phyloP scores from a whole-genome alignment of 2,329 filamentous ascomycete genomes.

The Diaporthe citri region DNA sequence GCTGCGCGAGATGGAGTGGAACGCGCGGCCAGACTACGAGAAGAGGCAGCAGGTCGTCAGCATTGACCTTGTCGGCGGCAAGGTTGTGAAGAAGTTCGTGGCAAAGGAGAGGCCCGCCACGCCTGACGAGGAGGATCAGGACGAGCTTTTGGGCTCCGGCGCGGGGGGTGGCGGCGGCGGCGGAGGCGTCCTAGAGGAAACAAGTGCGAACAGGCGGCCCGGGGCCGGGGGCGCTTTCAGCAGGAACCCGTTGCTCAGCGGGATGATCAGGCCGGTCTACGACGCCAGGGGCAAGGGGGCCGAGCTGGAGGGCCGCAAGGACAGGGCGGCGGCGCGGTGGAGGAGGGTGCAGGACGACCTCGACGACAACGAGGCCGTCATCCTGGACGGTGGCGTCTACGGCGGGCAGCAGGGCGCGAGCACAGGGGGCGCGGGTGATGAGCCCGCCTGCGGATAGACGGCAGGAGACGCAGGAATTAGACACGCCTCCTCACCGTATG shows the following conservation, averaged over 20 bases:
- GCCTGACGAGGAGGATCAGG: slow-evolving; percentile 59
- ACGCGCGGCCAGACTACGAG: slow-evolving; percentile 86
- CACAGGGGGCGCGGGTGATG: slow-evolving; percentile 46
- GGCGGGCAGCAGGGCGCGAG: slow-evolving; percentile 50
- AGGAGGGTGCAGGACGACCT: slow-evolving; percentile 72
- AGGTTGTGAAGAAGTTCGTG: slow-evolving; percentile 79
- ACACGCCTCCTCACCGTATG: neutral
- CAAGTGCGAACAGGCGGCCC: slow-evolving; percentile 50
- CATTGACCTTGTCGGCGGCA: slow-evolving; percentile 83
- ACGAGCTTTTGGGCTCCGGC: slow-evolving; percentile 43
- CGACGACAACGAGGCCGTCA: slow-evolving; percentile 69
- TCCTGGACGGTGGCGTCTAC: slow-evolving; percentile 68
- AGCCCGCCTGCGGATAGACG: slow-evolving; percentile 55
- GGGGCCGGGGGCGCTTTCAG: slow-evolving; percentile 72
- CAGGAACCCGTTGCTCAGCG: slow-evolving; percentile 75
- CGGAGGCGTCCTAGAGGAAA: slow-evolving; percentile 52
- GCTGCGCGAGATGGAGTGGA: slow-evolving; percentile 88
- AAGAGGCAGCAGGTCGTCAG: slow-evolving; percentile 87
- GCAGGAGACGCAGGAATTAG: neutral
- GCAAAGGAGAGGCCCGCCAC: slow-evolving; percentile 70
- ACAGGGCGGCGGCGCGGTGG: slow-evolving; percentile 61
- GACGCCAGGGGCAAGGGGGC: slow-evolving; percentile 65
- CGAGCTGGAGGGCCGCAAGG: slow-evolving; percentile 57
- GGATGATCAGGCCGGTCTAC: slow-evolving; percentile 74
- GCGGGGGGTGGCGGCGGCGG: slow-evolving; percentile 46